Evolutionary conservation across 192 early-diverging fungal species (phyloP).

Genomic region (Helicostylum pulchrum): DNA sequence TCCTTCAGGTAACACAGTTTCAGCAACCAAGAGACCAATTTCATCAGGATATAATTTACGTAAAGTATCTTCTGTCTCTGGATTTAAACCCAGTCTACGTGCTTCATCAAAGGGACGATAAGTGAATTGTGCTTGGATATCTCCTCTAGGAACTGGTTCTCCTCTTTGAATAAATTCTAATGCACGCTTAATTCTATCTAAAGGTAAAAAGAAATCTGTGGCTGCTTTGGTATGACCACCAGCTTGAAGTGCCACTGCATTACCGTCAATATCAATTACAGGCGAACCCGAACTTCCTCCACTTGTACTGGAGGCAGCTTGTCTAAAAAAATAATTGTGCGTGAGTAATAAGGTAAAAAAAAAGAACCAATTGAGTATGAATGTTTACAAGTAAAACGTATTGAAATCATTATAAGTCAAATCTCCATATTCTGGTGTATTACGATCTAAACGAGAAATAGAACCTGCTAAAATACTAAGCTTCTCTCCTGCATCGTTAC

Average conservation of each 20-base stretch:
- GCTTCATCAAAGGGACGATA: conserved; percentile 78
- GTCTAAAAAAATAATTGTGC: conserved; percentile 42
- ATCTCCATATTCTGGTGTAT: conserved; percentile 79
- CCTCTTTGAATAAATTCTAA: conserved; percentile 50
- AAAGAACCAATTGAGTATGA: not conserved
- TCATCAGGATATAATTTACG: conserved; percentile 58
- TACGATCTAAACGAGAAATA: conserved; percentile 77
- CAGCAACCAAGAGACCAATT: conserved; percentile 78
- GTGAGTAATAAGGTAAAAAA: conserved; percentile 30
- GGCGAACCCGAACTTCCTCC: conserved; percentile 78
- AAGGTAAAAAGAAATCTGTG: conserved; percentile 83
- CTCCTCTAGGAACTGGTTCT: conserved; percentile 54
- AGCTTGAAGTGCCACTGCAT: conserved; percentile 79
- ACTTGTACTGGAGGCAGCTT: conserved; percentile 74
- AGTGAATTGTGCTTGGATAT: conserved; percentile 69
- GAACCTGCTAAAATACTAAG: conserved; percentile 77
- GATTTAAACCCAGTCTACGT: conserved; percentile 62
- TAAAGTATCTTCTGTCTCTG: conserved; percentile 60
- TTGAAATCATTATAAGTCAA: conserved; percentile 71
- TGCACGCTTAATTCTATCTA: conserved; percentile 68
- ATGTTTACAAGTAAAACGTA: conserved; percentile 41
- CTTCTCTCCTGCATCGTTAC: conserved; percentile 84
- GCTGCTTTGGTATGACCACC: conserved; percentile 72
- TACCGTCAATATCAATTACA: conserved; percentile 78
- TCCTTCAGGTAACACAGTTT: conserved; percentile 70